phyloP scores from a whole-genome alignment of 2,329 filamentous ascomycete species.

The Microdochium bolleyi region DNA sequence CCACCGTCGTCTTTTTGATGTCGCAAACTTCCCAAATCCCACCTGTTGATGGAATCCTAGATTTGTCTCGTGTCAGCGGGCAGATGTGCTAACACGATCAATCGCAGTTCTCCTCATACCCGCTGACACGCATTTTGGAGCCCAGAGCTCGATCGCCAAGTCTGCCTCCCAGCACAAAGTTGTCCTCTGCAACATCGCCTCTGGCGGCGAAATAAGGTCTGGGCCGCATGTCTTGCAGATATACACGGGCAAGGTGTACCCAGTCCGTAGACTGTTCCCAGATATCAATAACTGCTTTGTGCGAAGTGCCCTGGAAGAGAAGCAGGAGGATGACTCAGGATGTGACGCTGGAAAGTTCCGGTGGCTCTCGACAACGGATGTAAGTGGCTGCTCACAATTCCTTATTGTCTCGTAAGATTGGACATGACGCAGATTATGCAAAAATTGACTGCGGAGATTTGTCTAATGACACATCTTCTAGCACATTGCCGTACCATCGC shows the following conservation, averaged over 20 bases:
- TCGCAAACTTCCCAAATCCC: no score
- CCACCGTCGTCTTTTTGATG: no score
- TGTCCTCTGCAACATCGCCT: background rate
- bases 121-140: no score
- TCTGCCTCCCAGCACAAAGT: background rate
- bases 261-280: slow-evolving; percentile 3
- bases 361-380: slow-evolving; percentile 6
- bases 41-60: no score
- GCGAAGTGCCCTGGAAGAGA: slow-evolving; percentile 2
- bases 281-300: slow-evolving; percentile 9
- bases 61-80: no score
- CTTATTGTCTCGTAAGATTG: no score
- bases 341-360: background rate
- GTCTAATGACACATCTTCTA: background rate
- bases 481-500: slow-evolving; percentile 10
- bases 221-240: slow-evolving; percentile 7
- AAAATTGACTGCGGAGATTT: no score
- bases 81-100: no score
- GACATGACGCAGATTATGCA: no score
- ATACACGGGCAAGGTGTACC: slow-evolving; percentile 3
- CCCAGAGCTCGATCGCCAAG: no score
- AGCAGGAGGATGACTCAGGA: background rate
- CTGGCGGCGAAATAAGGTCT: background rate
- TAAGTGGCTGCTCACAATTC: background rate
- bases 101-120: no score